phyloP scores from a whole-genome alignment of 768 basidiomycete genomes.

The Pleurotus salmoneostramineus region DNA sequence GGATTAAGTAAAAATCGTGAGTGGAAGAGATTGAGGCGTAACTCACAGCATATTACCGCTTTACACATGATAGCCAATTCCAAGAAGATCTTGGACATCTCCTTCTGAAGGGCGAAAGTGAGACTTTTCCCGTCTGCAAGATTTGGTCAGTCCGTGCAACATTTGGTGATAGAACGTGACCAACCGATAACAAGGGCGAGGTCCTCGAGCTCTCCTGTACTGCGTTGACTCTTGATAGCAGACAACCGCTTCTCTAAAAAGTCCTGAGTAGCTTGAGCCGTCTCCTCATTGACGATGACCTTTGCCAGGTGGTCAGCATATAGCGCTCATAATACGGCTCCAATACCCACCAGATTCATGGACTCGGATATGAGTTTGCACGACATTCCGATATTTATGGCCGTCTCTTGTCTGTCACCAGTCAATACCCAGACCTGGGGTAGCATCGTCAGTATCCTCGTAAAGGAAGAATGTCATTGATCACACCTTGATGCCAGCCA shows the following conservation, averaged over 20 bases:
- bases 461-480: too few relatives aligned
- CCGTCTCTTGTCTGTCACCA: conserved; percentile 97
- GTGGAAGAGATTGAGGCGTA: background rate
- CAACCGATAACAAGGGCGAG: conserved; percentile 91
- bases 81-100: conserved; percentile 82
- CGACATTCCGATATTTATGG: conserved; percentile 98
- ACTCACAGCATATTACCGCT: conserved; percentile 94
- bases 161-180: conserved; percentile 11
- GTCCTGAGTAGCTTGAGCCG: conserved; percentile 73
- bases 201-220: conserved; percentile 90
- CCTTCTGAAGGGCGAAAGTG: conserved; percentile 90
- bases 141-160: conserved; percentile 5
- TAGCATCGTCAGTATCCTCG: background rate
- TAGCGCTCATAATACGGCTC: background rate
- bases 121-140: conserved; percentile 89
- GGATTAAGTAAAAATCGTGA: background rate
- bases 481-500: conserved; percentile 89
- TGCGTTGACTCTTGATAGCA: conserved; percentile 92
- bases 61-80: conserved; percentile 98
- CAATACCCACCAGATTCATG: conserved; percentile 81
- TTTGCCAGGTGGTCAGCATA: conserved; percentile 23
- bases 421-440: conserved; percentile 92
- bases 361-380: conserved; percentile 96
- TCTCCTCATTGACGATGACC: conserved; percentile 95
- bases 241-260: conserved; percentile 85